Evolutionary conservation across 805 yeast genomes (phyloP), one percentile per base, ranked within the genome.

Genomic region (Lipomyces orientalis): DNA sequence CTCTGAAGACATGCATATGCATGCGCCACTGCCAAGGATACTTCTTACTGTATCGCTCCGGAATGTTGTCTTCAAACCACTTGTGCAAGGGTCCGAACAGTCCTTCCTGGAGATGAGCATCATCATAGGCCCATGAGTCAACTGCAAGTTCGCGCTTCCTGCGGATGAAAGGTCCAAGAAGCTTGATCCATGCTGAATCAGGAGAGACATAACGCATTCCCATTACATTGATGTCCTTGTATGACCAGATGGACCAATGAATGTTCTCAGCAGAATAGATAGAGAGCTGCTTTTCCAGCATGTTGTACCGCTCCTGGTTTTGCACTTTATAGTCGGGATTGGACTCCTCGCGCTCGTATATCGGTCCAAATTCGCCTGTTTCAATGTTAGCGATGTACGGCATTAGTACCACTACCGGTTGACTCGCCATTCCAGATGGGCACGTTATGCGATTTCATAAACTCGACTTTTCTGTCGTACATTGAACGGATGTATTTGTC

Each of bases 221-320:
- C 76, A 84, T 86, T 73, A 77, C 83, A 0, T 87, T 86, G 73
- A 84, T 81, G 73, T 84, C 86, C 73, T 84, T 84, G 75, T 84
- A 84, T 8, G 83, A 75, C 87, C 87, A 84, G 65, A 84, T 83
- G 6, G 86, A 82, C 86, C 86, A 84, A 35, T 81, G 73, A 62
- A 83, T 25, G 85, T 82, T 10, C 79, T 39, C 5, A 76, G 76
- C 55, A 61, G 77, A 77, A 75, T 84, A 84, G 56, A 82, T 77
- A 9, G 72, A 78, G 72, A 84, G 78, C 75, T 84, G 86, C 69
- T 83, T 85, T 64, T 79, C 79, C 71, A 84, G 78, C 35, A 83
- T 80, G 29, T 77, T 70, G 73, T 81, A 83, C 51, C 87, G 79
- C 12, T 79, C 75, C 16, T 62, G 68, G 72, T 84, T 84, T 60